A percentile compares a stretch with the other conserved stretches of the same genome.
These are phyloP conservation scores for Wallacemonas rigidus DNA, from an alignment of 208 protist genomes.

Conservation along the genomic window DNA sequence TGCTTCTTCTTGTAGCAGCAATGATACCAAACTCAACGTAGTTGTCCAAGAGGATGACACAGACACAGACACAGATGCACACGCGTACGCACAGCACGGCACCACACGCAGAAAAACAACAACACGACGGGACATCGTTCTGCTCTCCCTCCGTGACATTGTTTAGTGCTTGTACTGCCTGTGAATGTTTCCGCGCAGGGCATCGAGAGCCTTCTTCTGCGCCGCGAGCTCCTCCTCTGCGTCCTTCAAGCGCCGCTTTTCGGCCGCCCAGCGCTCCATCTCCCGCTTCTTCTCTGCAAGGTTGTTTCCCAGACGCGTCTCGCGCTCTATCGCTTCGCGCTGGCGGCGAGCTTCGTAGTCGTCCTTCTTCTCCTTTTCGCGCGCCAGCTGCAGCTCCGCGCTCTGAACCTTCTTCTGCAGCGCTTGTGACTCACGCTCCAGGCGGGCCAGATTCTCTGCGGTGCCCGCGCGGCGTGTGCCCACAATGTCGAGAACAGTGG, in stretches of 20 bases:
- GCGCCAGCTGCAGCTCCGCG: slow-evolving; percentile 32
- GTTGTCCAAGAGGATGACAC: too few species aligned
- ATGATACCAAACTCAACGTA: too few species aligned
- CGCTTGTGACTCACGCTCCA: slow-evolving; percentile 32
- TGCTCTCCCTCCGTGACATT: too few species aligned
- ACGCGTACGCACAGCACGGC: background rate
- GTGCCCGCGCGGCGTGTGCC: slow-evolving; percentile 27
- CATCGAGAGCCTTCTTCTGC: slow-evolving; percentile 40
- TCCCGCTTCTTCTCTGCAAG: slow-evolving; percentile 41
- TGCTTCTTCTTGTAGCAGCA: too few species aligned
- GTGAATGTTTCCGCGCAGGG: slow-evolving; percentile 60
- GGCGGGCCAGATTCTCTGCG: slow-evolving; percentile 27
- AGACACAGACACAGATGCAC: background rate
- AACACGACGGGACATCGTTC: background rate
- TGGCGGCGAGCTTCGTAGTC: slow-evolving; percentile 40
- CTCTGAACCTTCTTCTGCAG: slow-evolving; percentile 28
- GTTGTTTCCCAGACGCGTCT: slow-evolving; percentile 49
- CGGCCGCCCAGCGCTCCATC: slow-evolving; percentile 46
- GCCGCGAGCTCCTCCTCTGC: slow-evolving; percentile 45
- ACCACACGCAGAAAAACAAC: background rate
- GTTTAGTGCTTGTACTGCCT: slow-evolving; percentile 42
- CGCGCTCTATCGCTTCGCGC: slow-evolving; percentile 51
- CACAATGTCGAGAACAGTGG: slow-evolving; percentile 41
- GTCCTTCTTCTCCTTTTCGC: slow-evolving; percentile 62
- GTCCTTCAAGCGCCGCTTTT: slow-evolving; percentile 45